These are phyloP conservation scores for Macadamia integrifolia DNA, from an alignment of 164 flowering plant genomes.

Conservation along the genomic window DNA sequence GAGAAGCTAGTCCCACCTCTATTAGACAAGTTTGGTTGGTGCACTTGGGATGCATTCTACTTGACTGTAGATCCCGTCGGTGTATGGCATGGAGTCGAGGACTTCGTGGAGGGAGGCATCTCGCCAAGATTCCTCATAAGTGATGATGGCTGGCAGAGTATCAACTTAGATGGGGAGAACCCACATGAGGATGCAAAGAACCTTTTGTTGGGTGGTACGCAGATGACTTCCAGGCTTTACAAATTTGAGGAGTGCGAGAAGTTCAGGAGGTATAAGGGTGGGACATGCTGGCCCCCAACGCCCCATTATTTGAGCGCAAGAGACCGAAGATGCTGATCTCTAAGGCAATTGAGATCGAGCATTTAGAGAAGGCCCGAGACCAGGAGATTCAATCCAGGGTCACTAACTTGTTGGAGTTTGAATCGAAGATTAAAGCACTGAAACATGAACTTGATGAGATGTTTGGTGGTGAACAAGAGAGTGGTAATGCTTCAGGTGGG, in stretches of 20 bases:
- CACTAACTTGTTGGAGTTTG: conserved; percentile 35
- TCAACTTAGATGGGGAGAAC: conserved; percentile 45
- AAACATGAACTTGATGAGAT: conserved; percentile 39
- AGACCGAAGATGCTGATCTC: conserved; percentile 57
- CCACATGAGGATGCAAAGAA: conserved; percentile 55
- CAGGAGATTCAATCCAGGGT: conserved; percentile 36
- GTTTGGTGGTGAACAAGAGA: conserved; percentile 18
- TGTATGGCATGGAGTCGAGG: conserved; percentile 63
- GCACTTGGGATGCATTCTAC: conserved; percentile 93
- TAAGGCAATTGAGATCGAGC: conserved; percentile 65
- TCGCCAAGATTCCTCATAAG: conserved; percentile 68
- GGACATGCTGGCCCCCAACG: conserved; percentile 35
- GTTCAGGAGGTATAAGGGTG: conserved; percentile 52
- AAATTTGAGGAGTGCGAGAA: conserved; percentile 60
- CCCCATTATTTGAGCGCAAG: conserved; percentile 46
- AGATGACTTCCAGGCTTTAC: conserved; percentile 76
- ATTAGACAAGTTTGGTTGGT: conserved; percentile 78
- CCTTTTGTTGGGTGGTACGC: conserved; percentile 72
- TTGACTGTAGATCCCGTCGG: conserved; percentile 68
- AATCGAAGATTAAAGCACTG: conserved; percentile 27
- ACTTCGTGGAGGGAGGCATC: conserved; percentile 51
- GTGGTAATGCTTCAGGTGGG: neutral
- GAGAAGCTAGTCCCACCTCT: conserved; percentile 60
- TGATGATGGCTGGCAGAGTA: conserved; percentile 91
- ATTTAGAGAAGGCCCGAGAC: conserved; percentile 47